Conservation (phyloP, 2,329 filamentous ascomycete genomes). For the Colletotrichum sp. region DNA sequence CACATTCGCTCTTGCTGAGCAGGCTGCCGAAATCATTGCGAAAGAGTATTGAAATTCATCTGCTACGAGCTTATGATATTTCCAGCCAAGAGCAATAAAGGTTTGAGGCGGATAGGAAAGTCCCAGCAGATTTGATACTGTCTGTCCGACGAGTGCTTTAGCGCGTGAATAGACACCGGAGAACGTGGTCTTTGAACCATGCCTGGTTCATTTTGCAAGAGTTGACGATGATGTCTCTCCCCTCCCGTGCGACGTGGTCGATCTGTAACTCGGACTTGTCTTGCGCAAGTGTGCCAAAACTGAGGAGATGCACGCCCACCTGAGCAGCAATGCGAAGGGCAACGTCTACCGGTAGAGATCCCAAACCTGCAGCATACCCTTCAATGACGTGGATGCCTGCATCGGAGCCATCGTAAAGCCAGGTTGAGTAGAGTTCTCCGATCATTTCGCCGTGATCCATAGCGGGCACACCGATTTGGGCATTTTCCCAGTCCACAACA, state of each 20-base stretch:
- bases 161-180: neutral
- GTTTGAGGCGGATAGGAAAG: neutral
- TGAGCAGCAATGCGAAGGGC: neutral
- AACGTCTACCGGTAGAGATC: neutral
- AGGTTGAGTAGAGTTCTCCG: neutral
- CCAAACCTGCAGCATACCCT: neutral
- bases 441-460: neutral
- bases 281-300: neutral
- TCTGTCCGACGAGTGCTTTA: neutral
- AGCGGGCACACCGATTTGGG: neutral
- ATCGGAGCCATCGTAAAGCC: neutral
- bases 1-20: slow-evolving; percentile 62
- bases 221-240: neutral
- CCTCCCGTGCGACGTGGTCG: neutral
- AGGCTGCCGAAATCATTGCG: slow-evolving; percentile 61
- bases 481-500: neutral
- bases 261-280: neutral
- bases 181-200: neutral
- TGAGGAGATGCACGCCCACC: neutral
- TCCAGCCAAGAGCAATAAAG: neutral
- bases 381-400: neutral
- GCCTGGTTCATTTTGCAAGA: neutral
- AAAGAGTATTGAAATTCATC: neutral
- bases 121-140: neutral
- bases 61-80: neutral